Base-by-base conservation (phyloP, 2,329 filamentous ascomycete genomes). In the Thielaviopsis ethacetica region DNA sequence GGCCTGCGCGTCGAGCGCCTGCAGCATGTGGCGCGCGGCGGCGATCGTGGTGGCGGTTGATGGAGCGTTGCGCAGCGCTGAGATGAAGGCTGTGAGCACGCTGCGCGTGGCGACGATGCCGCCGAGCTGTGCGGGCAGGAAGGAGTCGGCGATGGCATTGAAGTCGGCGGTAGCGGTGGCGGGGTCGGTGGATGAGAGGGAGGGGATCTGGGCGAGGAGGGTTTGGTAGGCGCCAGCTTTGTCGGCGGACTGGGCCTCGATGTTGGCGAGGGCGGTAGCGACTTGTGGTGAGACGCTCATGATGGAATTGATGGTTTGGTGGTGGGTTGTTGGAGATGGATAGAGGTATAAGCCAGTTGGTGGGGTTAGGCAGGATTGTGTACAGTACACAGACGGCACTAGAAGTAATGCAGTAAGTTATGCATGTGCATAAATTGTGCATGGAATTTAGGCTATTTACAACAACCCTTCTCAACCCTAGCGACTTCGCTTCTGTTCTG, bases 1-100 rank as follows among this genome's bases (percentile, higher is more conserved):
- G 13, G 47, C 52, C 73, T 69, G 85, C 71, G 68, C 78, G 69
- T 72, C 67, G 56, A 96, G 78, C 51, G 82, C 75, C 56, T 77
- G 73, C 50, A 95, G 78, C n/a, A 88, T 80, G 68, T 86, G 82
- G 66, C 81, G 78, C 65, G 87, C 90, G 53, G 90, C 85, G 63
- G 83, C 80, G 65, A 95, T 85, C 72, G 85, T 85, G 62, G 84
- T 74, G 61, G 86, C 81, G 50, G 81, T 71, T 64, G 82, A 78
- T 44, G 77, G 70, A 59, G 90, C 74, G 21, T 72, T 71, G 62
- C 78, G 73, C 64, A 95, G 84, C 17, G 78, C 74, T 50, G 73
- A 67, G 63, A 86, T 76, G 67, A 94, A 88, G 59, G 75, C 72
- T 59, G 78, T 76, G 62, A 94, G 81, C 22, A 93, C 77, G 17